These are phyloP conservation scores for Malassezia obtusa DNA, from an alignment of 1,284 basidiomycete genomes.

Conservation along the genomic window DNA sequence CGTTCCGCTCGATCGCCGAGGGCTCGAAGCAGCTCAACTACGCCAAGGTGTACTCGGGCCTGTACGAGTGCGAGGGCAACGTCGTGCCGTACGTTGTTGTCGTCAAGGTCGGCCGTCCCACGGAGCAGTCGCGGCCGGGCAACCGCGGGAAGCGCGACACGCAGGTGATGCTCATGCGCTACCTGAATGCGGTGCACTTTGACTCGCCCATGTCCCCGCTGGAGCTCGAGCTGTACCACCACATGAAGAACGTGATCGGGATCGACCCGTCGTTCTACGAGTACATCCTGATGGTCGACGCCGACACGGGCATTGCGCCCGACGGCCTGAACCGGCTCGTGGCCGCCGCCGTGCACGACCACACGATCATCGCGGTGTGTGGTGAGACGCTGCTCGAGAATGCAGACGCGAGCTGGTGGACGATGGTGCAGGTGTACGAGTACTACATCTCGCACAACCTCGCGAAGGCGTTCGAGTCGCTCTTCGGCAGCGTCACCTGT, in stretches of 20 bases:
- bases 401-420: constrained; percentile 82
- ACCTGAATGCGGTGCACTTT: constrained; percentile 97
- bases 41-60: constrained; percentile 92
- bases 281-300: constrained; percentile 91
- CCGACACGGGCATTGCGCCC: constrained; percentile 78
- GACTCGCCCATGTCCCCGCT: constrained; percentile 90
- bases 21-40: constrained; percentile 94
- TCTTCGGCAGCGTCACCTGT: constrained; percentile 97
- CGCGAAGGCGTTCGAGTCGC: constrained; percentile 90
- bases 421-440: constrained; percentile 81
- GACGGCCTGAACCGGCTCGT: constrained; percentile 77
- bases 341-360: constrained; percentile 74
- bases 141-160: constrained; percentile 66
- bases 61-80: constrained; percentile 88
- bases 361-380: constrained; percentile 83
- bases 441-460: constrained; percentile 58
- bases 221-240: constrained; percentile 95
- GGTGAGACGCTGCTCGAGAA: constrained; percentile 85
- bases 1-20: constrained; percentile 85
- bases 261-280: constrained; percentile 98
- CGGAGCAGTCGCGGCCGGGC: constrained; percentile 80
- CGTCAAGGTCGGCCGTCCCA: constrained; percentile 94
- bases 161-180: constrained; percentile 91
- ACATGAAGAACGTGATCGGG: constrained; percentile 98
- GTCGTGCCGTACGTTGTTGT: constrained; percentile 92